Percentiles rank a stretch among this genome's conserved stretches.
These are phyloP conservation scores for Cladosporium sp. DNA, from an alignment of 2,329 filamentous ascomycete species.

Conservation along the genomic window DNA sequence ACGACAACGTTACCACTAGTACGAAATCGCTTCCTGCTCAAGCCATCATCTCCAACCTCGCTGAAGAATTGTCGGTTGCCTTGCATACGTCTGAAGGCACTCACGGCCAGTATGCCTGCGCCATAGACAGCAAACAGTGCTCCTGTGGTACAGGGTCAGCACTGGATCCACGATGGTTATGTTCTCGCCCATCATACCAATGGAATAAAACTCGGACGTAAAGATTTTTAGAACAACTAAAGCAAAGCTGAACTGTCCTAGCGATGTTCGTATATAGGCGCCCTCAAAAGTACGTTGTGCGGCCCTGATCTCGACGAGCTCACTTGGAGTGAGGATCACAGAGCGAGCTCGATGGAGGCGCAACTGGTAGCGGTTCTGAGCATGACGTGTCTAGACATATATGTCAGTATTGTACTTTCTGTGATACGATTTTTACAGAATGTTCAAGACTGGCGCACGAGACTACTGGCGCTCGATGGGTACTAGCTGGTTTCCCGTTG, in stretches of 20 bases:
- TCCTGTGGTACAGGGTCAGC: constrained; percentile 26
- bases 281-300: constrained; percentile 97
- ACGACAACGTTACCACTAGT: constrained; percentile 68
- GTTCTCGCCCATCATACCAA: constrained; percentile 55
- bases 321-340: constrained; percentile 76
- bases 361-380: constrained; percentile 73
- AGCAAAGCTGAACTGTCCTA: constrained; percentile 93
- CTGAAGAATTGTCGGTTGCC: constrained; percentile 93
- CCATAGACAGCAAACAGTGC: constrained; percentile 93
- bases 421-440: background rate
- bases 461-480: background rate
- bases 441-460: background rate
- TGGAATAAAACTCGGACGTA: constrained; percentile 92
- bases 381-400: constrained; percentile 54
- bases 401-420: background rate
- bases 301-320: constrained; percentile 92
- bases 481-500: background rate
- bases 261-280: constrained; percentile 90
- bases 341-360: constrained; percentile 82
- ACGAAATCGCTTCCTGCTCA: constrained; percentile 61
- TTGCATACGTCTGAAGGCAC: constrained; percentile 83
- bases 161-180: background rate
- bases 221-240: constrained; percentile 96
- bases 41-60: constrained; percentile 60
- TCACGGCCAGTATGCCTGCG: constrained; percentile 77